Percentiles rank a stretch among this genome's conserved stretches.
phyloP scores from a whole-genome alignment of 345 rosid species.

The Eucalyptus polyanthemos region DNA sequence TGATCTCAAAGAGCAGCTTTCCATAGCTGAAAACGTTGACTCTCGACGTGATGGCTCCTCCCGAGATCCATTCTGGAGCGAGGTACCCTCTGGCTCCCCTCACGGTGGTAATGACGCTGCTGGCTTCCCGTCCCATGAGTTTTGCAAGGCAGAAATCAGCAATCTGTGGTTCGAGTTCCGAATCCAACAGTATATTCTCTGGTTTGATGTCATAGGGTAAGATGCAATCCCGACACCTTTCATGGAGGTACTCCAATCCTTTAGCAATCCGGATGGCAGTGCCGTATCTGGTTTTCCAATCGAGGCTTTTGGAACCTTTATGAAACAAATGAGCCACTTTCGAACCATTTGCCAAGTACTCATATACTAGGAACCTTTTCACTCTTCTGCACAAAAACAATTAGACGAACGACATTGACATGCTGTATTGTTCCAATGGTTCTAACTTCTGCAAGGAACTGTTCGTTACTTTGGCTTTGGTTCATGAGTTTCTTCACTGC shows the following conservation, averaged over 20 bases:
- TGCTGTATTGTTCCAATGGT: too few species aligned
- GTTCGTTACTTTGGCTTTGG: too few species aligned
- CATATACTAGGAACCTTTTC: background rate
- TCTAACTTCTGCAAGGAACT: too few species aligned
- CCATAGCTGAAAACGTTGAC: background rate
- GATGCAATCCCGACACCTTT: background rate
- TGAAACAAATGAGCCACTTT: background rate
- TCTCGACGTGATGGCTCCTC: background rate
- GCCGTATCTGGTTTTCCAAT: conserved; percentile 2
- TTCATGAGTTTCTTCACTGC: too few species aligned
- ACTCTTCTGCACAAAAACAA: too few species aligned
- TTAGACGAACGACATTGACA: too few species aligned
- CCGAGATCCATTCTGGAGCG: background rate
- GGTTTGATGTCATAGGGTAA: background rate
- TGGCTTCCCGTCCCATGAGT: background rate
- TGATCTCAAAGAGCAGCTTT: background rate
- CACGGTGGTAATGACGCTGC: background rate
- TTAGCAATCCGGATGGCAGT: background rate
- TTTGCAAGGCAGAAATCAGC: background rate
- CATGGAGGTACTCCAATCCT: conserved; percentile 3
- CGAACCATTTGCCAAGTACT: conserved; percentile 2
- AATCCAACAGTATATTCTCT: background rate
- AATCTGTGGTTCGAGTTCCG: background rate
- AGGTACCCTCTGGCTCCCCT: background rate
- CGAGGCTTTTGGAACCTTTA: background rate